phyloP scores from a whole-genome alignment of 1,139 yeast species.

The Hansenula lynferdii region DNA sequence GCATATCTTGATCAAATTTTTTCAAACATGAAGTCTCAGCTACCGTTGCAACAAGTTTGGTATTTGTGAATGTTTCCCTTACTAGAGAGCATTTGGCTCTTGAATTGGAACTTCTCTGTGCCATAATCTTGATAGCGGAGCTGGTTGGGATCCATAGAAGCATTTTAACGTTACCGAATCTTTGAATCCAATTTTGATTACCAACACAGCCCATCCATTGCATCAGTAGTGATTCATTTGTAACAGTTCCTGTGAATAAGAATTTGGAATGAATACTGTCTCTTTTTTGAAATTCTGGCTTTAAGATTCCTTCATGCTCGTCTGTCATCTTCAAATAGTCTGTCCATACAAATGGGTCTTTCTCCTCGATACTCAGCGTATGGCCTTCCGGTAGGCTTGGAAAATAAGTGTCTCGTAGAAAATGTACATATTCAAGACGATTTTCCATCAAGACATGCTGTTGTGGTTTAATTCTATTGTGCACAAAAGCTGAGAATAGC shows the following conservation, averaged over 20 bases:
- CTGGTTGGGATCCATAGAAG: conserved; percentile 54
- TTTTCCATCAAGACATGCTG: conserved; percentile 58
- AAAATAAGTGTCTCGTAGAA: conserved; percentile 24
- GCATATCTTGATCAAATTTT: conserved; percentile 13
- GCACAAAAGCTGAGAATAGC: conserved; percentile 42
- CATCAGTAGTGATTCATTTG: conserved; percentile 66
- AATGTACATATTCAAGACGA: conserved; percentile 33
- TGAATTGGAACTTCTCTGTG: conserved; percentile 38
- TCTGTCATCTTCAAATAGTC: conserved; percentile 44
- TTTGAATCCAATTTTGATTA: conserved; percentile 70
- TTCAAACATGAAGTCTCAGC: conserved; percentile 20
- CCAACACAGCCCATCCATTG: conserved; percentile 75
- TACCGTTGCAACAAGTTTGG: conserved; percentile 45
- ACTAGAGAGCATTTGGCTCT: conserved; percentile 59
- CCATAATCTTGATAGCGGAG: conserved; percentile 58
- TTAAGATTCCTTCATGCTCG: conserved; percentile 34
- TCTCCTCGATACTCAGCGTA: conserved; percentile 8
- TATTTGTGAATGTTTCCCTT: conserved; percentile 53
- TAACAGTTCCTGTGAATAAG: conserved; percentile 32
- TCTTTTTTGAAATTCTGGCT: conserved; percentile 36
- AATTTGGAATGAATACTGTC: conserved; percentile 56
- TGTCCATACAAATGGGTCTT: conserved; percentile 64
- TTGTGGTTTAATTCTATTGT: conserved; percentile 52
- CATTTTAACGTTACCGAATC: conserved; percentile 71
- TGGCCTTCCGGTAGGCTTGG: conserved; percentile 25